phyloP scores from a whole-genome alignment of 352 stramenopile genomes.

The Globisporangium nodosum region DNA sequence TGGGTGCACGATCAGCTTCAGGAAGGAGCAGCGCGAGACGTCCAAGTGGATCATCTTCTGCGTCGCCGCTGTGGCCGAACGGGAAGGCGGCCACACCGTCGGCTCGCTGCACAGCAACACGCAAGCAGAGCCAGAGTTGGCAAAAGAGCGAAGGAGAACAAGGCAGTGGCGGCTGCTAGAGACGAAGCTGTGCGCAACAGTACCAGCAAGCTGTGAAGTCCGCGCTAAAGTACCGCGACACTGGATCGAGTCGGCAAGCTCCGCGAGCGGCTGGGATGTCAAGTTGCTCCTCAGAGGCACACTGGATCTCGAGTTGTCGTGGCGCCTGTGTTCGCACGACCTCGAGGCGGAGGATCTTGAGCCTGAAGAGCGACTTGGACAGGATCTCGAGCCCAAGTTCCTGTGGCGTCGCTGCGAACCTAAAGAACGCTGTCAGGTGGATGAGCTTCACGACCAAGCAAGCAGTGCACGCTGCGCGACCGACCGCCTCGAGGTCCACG shows the following conservation, averaged over 20 bases:
- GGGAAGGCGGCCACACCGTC: conserved; percentile 3
- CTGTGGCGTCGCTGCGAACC: conserved; percentile 5
- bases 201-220: conserved; percentile 24
- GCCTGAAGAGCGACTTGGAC: background rate
- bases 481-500: conserved; percentile 8
- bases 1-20: conserved; percentile 28
- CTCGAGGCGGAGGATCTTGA: conserved; percentile 7
- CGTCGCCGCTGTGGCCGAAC: background rate
- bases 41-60: conserved; percentile 16
- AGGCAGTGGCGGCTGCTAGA: background rate
- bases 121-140: background rate
- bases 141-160: background rate
- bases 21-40: conserved; percentile 16
- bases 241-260: conserved; percentile 8
- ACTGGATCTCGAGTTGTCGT: conserved; percentile 7
- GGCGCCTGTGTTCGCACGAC: conserved; percentile 4
- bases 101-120: background rate
- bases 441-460: no score
- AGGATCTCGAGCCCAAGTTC: conserved; percentile 16
- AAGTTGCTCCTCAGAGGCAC: background rate
- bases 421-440: background rate
- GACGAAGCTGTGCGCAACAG: background rate
- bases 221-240: conserved; percentile 30
- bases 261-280: background rate
- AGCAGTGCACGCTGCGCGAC: background rate